Conservation (phyloP, 2,329 filamentous ascomycete species). For the Epichloe coenophiala region DNA sequence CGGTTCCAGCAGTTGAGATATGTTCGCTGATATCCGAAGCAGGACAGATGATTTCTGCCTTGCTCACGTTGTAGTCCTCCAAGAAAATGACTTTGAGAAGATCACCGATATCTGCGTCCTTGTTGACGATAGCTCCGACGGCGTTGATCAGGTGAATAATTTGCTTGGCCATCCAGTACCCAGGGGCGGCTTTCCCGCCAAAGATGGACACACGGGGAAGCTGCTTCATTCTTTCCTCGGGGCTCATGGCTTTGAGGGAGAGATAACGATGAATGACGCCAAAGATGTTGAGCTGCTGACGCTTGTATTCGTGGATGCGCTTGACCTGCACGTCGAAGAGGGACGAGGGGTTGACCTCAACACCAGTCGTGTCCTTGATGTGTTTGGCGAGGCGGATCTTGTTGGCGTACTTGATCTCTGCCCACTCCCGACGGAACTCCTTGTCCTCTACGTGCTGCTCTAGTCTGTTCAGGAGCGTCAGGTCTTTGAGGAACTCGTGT, state of each 20-base stretch:
- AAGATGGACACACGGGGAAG: slow-evolving; percentile 83
- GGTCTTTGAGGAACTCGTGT: slow-evolving; percentile 75
- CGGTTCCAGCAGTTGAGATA: slow-evolving; percentile 94
- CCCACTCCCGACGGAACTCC: slow-evolving; percentile 86
- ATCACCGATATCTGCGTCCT: slow-evolving; percentile 82
- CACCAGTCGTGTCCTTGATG: slow-evolving; percentile 69
- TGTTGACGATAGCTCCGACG: slow-evolving; percentile 82
- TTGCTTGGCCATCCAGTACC: slow-evolving; percentile 99
- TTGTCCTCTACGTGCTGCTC: slow-evolving; percentile 77
- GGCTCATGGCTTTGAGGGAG: slow-evolving; percentile 69
- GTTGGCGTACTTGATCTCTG: slow-evolving; percentile 92
- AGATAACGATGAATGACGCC: slow-evolving; percentile 93
- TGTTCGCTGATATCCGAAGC: slow-evolving; percentile 96
- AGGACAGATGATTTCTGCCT: slow-evolving; percentile 91
- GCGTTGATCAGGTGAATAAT: slow-evolving; percentile 95
- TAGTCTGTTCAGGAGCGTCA: slow-evolving; percentile 74
- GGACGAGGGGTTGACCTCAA: slow-evolving; percentile 67
- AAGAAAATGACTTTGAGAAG: slow-evolving; percentile 94
- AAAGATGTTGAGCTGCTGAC: slow-evolving; percentile 97
- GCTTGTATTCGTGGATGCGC: slow-evolving; percentile 98
- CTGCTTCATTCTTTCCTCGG: slow-evolving; percentile 76
- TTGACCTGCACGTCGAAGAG: slow-evolving; percentile 98
- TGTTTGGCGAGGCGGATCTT: slow-evolving; percentile 85
- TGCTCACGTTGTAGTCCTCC: slow-evolving; percentile 98
- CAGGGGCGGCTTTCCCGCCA: slow-evolving; percentile 91